These are phyloP conservation scores for Apiospora malaysiana DNA, from an alignment of 2,329 filamentous ascomycete species.

Conservation along the genomic window DNA sequence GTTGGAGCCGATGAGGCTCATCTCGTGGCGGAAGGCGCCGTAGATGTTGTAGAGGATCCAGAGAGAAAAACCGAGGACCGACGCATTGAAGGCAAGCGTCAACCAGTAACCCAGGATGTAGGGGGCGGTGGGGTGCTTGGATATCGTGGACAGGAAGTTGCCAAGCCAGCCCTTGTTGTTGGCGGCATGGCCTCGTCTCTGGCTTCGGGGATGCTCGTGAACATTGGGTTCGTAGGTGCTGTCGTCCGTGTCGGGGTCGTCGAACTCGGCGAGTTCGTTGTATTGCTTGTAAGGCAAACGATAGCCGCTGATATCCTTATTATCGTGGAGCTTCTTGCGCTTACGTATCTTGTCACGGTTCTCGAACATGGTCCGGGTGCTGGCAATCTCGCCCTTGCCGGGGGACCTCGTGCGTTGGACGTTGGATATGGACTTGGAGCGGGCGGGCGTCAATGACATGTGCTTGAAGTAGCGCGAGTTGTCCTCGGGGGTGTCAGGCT, in stretches of 20 bases:
- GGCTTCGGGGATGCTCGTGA: conserved; percentile 22
- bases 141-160: conserved; percentile 55
- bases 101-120: conserved; percentile 66
- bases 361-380: conserved; percentile 43
- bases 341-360: conserved; percentile 56
- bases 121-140: conserved; percentile 64
- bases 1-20: conserved; percentile 69
- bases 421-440: conserved; percentile 39
- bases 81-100: conserved; percentile 67
- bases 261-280: conserved; percentile 51
- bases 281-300: conserved; percentile 50
- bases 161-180: conserved; percentile 46
- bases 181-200: conserved; percentile 33
- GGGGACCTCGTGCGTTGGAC: conserved; percentile 44
- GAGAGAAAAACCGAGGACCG: conserved; percentile 59
- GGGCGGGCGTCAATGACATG: conserved; percentile 57
- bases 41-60: conserved; percentile 75
- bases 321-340: conserved; percentile 57
- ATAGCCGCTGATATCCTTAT: conserved; percentile 57
- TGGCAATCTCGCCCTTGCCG: conserved; percentile 69
- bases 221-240: conserved; percentile 40
- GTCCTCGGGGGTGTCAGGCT: conserved; percentile 46
- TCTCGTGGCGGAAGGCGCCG: conserved; percentile 76
- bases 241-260: conserved; percentile 55
- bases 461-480: conserved; percentile 47